phyloP scores from a whole-genome alignment of 805 yeast genomes.

The Candida verbasci region DNA sequence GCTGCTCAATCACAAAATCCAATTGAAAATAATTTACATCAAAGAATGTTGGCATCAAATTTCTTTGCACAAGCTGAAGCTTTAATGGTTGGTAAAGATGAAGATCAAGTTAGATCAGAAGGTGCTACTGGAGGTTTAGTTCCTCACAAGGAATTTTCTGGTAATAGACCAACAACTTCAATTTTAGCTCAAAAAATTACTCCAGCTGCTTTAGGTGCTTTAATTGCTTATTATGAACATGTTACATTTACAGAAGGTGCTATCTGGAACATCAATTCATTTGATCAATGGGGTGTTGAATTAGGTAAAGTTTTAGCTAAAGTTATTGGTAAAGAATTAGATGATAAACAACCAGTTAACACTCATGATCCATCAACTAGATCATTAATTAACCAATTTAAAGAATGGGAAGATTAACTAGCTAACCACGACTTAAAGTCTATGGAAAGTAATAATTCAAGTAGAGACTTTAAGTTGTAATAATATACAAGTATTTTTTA shows the following conservation, averaged over 20 bases:
- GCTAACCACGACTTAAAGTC: too few relatives aligned
- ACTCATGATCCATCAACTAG: conserved; percentile 90
- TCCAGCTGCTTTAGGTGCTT: conserved; percentile 92
- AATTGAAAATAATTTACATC: conserved; percentile 88
- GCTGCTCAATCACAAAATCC: conserved; percentile 99
- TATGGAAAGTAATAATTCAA: too few relatives aligned
- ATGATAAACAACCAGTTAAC: conserved; percentile 49
- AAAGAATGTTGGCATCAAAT: conserved; percentile 97
- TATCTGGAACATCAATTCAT: conserved; percentile 98
- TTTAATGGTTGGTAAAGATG: conserved; percentile 91
- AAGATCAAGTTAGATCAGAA: conserved; percentile 77
- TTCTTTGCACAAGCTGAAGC: conserved; percentile 99
- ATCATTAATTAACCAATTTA: conserved; percentile 92
- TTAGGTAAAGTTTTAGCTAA: conserved; percentile 97
- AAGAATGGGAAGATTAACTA: conserved; percentile 56
- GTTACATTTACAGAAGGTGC: conserved; percentile 98
- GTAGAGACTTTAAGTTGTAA: conserved; percentile 2
- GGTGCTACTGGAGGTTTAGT: conserved; percentile 83
- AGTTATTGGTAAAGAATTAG: conserved; percentile 87
- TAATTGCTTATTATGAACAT: conserved; percentile 97
- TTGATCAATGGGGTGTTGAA: conserved; percentile 99
- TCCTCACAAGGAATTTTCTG: conserved; percentile 95
- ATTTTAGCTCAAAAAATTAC: conserved; percentile 94
- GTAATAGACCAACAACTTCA: conserved; percentile 98
- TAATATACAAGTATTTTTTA: too few relatives aligned